Percentiles rank a stretch among this genome's conserved stretches.
These are phyloP conservation scores for Heracleum sosnowskyi DNA, from an alignment of 129 eudicot species.

Conservation along the genomic window DNA sequence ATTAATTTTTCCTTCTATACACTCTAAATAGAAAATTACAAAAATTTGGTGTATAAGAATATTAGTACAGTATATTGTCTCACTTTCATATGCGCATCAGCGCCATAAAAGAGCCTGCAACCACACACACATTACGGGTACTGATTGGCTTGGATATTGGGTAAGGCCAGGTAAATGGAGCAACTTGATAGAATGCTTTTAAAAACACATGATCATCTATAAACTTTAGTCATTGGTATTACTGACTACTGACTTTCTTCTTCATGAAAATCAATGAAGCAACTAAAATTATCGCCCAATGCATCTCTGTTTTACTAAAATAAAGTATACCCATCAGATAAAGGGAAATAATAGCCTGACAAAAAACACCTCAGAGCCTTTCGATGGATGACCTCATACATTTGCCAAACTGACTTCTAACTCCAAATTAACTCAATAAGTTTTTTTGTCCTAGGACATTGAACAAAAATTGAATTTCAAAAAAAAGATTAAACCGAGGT, in stretches of 20 bases:
- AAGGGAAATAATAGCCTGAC: not conserved
- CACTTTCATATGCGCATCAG: not conserved
- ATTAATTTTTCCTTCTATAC: not conserved
- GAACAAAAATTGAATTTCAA: not conserved
- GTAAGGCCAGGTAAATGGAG: not conserved
- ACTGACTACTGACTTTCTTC: not conserved
- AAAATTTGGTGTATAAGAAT: not conserved
- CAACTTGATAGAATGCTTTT: not conserved
- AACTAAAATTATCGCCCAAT: not conserved
- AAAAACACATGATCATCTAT: not conserved
- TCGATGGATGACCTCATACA: not conserved
- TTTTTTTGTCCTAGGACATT: not conserved
- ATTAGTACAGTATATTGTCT: not conserved
- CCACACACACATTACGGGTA: too few species aligned
- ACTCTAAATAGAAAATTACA: not conserved
- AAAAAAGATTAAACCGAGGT: not conserved
- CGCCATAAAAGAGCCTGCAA: not conserved
- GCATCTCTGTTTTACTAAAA: not conserved
- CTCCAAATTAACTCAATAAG: not conserved
- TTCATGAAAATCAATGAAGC: not conserved
- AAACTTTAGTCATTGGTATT: not conserved
- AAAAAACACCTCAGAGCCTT: not conserved
- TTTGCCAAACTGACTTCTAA: not conserved
- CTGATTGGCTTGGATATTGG: too few species aligned
- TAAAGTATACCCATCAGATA: not conserved